These are phyloP conservation scores for Pichia phayaonensis DNA, from an alignment of 805 yeast genomes.

Conservation along the genomic window DNA sequence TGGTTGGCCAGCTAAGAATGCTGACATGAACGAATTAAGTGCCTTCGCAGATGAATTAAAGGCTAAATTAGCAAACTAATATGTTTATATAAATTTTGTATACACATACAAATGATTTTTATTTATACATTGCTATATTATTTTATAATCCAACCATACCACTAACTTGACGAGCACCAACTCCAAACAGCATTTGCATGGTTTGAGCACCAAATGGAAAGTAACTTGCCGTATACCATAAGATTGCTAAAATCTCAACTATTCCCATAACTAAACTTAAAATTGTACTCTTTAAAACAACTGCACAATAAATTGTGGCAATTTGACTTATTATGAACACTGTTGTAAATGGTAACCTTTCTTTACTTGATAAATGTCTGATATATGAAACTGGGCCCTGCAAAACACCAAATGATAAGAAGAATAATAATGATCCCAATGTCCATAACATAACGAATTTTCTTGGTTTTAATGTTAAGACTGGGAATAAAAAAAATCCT, in stretches of 20 bases:
- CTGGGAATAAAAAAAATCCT: slow-evolving; percentile 81
- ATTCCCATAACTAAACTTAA: slow-evolving; percentile 70
- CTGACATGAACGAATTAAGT: slow-evolving; percentile 68
- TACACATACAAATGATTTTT: no score
- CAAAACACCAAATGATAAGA: slow-evolving; percentile 79
- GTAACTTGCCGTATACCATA: slow-evolving; percentile 84
- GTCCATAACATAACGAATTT: slow-evolving; percentile 91
- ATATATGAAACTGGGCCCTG: slow-evolving; percentile 87
- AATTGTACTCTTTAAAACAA: slow-evolving; percentile 61
- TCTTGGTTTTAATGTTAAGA: slow-evolving; percentile 79
- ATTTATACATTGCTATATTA: no score
- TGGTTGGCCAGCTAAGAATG: slow-evolving; percentile 90
- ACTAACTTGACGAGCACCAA: slow-evolving; percentile 30
- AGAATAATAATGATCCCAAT: slow-evolving; percentile 80
- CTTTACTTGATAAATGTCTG: slow-evolving; percentile 64
- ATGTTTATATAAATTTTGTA: not conserved
- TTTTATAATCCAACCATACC: slow-evolving; percentile 34
- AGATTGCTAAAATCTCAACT: slow-evolving; percentile 75
- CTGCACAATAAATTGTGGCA: slow-evolving; percentile 71
- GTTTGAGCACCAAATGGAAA: slow-evolving; percentile 94
- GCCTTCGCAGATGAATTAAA: slow-evolving; percentile 54
- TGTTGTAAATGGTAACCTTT: slow-evolving; percentile 70
- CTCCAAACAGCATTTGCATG: slow-evolving; percentile 40
- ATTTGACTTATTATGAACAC: slow-evolving; percentile 77
- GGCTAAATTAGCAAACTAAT: slow-evolving; percentile 27